Conservation (phyloP, 495 filamentous ascomycete species). For the Penicillium verhagenii region DNA sequence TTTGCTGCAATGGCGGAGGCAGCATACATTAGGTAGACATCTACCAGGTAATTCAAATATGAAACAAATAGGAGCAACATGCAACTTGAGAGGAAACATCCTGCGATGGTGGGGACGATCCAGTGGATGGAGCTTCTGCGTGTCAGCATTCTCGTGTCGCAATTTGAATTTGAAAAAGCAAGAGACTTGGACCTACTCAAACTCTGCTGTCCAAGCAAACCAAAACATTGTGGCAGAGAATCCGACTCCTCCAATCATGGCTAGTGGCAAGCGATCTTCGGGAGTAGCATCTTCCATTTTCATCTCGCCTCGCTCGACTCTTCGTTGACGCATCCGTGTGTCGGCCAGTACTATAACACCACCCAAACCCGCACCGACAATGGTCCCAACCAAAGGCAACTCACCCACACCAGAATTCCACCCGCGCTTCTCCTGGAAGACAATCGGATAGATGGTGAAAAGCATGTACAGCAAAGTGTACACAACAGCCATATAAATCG, state of each 20-base stretch:
- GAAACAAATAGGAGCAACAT: conserved; percentile 40
- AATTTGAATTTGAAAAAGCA: neutral
- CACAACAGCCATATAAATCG: conserved; percentile 52
- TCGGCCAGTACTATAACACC: conserved; percentile 38
- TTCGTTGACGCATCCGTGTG: conserved; percentile 17
- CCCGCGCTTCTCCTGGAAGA: conserved; percentile 42
- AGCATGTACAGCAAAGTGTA: conserved; percentile 59
- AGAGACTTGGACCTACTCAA: conserved; percentile 37
- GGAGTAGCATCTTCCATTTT: conserved; percentile 37
- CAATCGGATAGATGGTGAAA: conserved; percentile 19
- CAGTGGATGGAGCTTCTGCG: conserved; percentile 36
- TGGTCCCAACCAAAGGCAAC: conserved; percentile 51
- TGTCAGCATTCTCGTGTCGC: neutral
- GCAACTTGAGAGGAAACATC: conserved; percentile 30
- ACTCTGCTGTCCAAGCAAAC: conserved; percentile 53
- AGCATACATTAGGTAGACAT: conserved; percentile 30
- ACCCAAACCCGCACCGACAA: conserved; percentile 40
- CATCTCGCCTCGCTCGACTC: conserved; percentile 40
- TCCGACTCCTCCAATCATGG: conserved; percentile 57
- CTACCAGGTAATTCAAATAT: conserved; percentile 30
- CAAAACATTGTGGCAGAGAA: conserved; percentile 57
- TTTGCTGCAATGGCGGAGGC: conserved; percentile 32
- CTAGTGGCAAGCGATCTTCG: conserved; percentile 48
- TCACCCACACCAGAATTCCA: conserved; percentile 52
- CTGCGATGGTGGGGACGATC: conserved; percentile 48